These are phyloP conservation scores for Cordyceps fumosorosea DNA, from an alignment of 2,329 filamentous ascomycete species.

Conservation along the genomic window DNA sequence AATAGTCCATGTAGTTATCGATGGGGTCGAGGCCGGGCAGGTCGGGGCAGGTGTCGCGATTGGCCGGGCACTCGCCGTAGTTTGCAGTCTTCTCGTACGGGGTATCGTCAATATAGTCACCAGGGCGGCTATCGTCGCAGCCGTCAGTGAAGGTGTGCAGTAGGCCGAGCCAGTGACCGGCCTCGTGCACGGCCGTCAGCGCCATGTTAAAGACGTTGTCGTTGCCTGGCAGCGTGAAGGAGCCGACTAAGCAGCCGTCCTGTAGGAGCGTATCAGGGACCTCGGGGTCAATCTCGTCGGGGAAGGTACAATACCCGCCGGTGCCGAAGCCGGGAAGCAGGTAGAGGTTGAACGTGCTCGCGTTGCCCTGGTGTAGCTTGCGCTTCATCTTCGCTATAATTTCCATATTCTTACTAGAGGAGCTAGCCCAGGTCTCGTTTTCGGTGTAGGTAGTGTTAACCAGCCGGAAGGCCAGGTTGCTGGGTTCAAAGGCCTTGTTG, in stretches of 20 bases:
- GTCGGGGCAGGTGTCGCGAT: constrained; percentile 19
- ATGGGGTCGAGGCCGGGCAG: constrained; percentile 19
- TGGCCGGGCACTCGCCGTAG: constrained; percentile 9
- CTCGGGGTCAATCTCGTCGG: constrained; percentile 17
- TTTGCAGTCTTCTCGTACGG: constrained; percentile 16
- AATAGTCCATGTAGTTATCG: constrained; percentile 23
- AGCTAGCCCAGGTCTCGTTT: constrained; percentile 23
- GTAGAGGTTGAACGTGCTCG: constrained; percentile 36
- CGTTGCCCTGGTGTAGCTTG: constrained; percentile 28
- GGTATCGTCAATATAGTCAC: constrained; percentile 24
- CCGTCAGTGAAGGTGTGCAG: constrained; percentile 30
- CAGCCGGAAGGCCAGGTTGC: constrained; percentile 24
- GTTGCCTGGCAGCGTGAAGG: constrained; percentile 9
- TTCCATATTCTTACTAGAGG: constrained; percentile 13
- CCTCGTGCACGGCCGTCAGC: constrained; percentile 23
- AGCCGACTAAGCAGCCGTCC: constrained; percentile 13
- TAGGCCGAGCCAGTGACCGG: constrained; percentile 32
- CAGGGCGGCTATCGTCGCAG: constrained; percentile 18
- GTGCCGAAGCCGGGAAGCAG: constrained; percentile 30
- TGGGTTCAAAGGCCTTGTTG: constrained; percentile 20
- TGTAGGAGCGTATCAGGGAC: constrained; percentile 5
- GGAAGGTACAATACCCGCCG: constrained; percentile 37
- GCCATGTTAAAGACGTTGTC: constrained; percentile 13
- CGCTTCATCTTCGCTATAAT: constrained; percentile 1
- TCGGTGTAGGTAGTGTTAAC: constrained; percentile 23